Evolutionary conservation across 192 early-diverging fungal species (phyloP).

Genomic region (Coemansia reversa): DNA sequence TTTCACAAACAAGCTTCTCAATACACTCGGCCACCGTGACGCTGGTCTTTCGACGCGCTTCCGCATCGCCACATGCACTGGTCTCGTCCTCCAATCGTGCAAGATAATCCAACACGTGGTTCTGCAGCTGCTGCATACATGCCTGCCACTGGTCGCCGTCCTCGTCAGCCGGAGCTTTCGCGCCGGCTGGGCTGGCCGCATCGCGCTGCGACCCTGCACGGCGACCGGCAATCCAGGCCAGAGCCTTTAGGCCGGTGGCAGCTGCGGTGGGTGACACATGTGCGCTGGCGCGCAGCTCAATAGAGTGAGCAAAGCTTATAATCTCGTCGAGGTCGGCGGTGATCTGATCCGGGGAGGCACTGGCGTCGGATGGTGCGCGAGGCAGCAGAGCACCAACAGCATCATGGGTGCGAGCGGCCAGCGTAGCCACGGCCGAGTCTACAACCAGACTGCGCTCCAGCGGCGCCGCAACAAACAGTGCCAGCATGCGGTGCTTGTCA

Average conservation of each 20-base stretch:
- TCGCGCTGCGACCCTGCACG: constrained; percentile 4
- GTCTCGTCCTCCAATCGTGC: constrained; percentile 35
- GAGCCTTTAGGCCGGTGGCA: neutral
- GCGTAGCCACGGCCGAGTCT: constrained; percentile 44
- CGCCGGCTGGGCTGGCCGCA: neutral
- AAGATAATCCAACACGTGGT: constrained; percentile 17
- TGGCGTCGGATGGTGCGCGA: constrained; percentile 18
- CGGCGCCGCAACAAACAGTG: constrained; percentile 20
- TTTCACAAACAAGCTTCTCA: constrained; percentile 38
- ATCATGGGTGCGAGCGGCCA: constrained; percentile 33
- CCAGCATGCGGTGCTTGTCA: constrained; percentile 23
- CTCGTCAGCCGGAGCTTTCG: constrained; percentile 6
- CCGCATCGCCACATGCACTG: constrained; percentile 44
- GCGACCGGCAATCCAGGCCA: constrained; percentile 38
- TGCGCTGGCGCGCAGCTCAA: constrained; percentile 19
- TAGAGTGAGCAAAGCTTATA: constrained; percentile 35
- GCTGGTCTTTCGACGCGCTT: constrained; percentile 27
- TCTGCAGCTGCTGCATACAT: constrained; percentile 23
- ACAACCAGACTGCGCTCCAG: constrained; percentile 41
- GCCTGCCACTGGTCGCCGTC: constrained; percentile 35
- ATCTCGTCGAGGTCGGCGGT: constrained; percentile 39
- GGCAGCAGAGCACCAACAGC: constrained; percentile 33
- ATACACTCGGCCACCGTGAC: constrained; percentile 34
- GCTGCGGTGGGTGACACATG: neutral
- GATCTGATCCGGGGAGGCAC: constrained; percentile 13